Conservation (phyloP, 73 alveolate genomes). For the Halteria grandinella region DNA sequence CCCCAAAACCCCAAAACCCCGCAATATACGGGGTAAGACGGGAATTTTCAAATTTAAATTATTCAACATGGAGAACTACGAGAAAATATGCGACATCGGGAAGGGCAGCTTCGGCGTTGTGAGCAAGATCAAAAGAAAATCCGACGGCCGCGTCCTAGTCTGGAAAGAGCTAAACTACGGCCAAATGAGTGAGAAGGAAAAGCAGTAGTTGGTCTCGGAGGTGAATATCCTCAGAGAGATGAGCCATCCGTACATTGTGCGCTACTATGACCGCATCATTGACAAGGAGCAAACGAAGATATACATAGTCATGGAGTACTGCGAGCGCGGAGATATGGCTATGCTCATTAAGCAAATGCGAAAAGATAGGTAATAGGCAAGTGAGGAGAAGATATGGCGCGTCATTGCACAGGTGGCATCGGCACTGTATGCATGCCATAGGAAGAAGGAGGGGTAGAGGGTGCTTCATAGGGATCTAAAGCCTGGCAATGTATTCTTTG, state of each 20-base stretch:
- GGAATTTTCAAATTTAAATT: too few species aligned
- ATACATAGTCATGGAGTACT: constrained; percentile 78
- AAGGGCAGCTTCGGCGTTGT: constrained; percentile 90
- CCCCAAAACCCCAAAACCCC: too few species aligned
- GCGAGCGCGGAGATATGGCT: constrained; percentile 85
- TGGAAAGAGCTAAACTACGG: constrained; percentile 94
- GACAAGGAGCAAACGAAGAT: constrained; percentile 65
- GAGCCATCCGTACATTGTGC: constrained; percentile 76
- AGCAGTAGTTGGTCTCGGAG: constrained; percentile 90
- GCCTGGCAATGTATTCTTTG: constrained; percentile 86
- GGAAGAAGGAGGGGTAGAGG: constrained; percentile 76
- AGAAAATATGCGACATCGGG: constrained; percentile 79
- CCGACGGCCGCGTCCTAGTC: constrained; percentile 81
- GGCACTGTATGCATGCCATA: constrained; percentile 75
- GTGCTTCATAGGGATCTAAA: constrained; percentile 91
- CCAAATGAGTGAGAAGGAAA: constrained; percentile 89
- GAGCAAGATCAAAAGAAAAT: constrained; percentile 77
- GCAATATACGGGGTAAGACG: too few species aligned
- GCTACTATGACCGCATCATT: constrained; percentile 79
- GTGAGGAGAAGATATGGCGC: constrained; percentile 76
- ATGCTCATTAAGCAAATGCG: constrained; percentile 62
- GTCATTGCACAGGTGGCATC: constrained; percentile 68
- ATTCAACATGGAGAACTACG: constrained; percentile 88
- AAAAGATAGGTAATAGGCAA: constrained; percentile 48
- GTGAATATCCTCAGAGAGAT: constrained; percentile 79